Evolutionary conservation across 768 basidiomycete genomes (phyloP), one percentile per base, ranked within the genome.

Genomic region (Tephrocybe sp.): DNA sequence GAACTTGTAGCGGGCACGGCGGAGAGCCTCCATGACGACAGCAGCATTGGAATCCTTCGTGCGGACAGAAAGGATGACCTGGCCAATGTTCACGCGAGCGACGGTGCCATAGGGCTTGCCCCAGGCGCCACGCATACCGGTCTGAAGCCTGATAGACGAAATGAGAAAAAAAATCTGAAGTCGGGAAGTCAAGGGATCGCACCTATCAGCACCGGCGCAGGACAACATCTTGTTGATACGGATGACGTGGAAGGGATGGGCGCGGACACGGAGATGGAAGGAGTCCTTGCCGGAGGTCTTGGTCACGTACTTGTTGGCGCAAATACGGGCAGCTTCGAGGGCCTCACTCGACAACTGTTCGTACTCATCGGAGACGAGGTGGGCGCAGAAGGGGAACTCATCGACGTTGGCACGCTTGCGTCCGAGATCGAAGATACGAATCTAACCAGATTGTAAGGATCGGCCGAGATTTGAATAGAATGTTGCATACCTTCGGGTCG

Each of bases 171-270:
- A 36, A 1, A 46, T 23, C 21, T 28, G 28, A 17, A 20, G 24
- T 40, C 2, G 23, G 20, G 6, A 17, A 21, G 23, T 25, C 25
- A 24, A 4, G n/a, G 18, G 45, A n/a, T 5, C 83, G 40, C 54
- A 88, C 91, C 92, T 80, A 93, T 99, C 97, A 64, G 97, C 95
- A 62, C 97, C 96, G 62, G 97, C 97, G 70, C 97, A 98, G 53
- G 88, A 90, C 81, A 98, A 90, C 92, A 97, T 98, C 87, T 99
- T 98, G 90, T 98, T 97, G 86, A 97, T 97, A 58, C 97, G 90
- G 75, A 99, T 73, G 64, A 98, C 93, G 70, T 99, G 97, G 92
- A 88, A 97, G 37, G 96, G 97, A 77, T 99, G 96, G 52, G 91
- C 92, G 55, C 94, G 90, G 62, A 99, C 93, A 61, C 96, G 85